Evolutionary conservation across 257 asterid species (phyloP), one percentile per base, ranked within the genome.

Genomic region (Nicotiana obtusifolia): DNA sequence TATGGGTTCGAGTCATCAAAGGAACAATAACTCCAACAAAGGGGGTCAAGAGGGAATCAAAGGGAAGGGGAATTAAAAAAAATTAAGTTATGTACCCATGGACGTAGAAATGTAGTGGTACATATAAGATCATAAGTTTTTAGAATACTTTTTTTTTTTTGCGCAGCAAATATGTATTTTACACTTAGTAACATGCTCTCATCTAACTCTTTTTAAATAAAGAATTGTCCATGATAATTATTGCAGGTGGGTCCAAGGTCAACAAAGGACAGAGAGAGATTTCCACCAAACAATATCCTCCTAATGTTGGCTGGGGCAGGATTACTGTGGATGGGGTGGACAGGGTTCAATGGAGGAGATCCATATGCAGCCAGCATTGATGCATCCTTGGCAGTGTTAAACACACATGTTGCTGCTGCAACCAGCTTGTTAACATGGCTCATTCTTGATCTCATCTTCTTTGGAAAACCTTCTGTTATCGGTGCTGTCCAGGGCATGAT

Each of bases 261-360:
- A 83, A 88, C 88, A 0, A 91, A 90, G 82, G 96, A 91, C 19
- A 85, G 96, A 81, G 92, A 91, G 76, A 89, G 91, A 28, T 91
- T 91, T 68, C 96, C 94, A 10, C 96, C 96, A 7, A 91, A 91
- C 85, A 91, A 90, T 83, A 90, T 91, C 49, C 80, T 91, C 13
- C 85, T 91, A 3, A 91, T 91, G 93, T 73, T 91, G 78, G 94
- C 93, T 3, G 96, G 96, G n/a, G 93, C 90, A 9, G 94, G 96
- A n/a, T 79, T 91, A 16, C 85, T 91, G 0, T 91, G 96, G 96
- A 91, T 91, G 96, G 96, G 94, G 0, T 91, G 96, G 94, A 88
- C 93, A 0, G 96, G 94, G 15, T 92, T 92, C 89, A 92, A 92
- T 20, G 97, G 97, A 1, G 97, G 97, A 19, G 94, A 92, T 83